phyloP scores from a whole-genome alignment of 441 rosid species.

The Daphne laureola region DNA sequence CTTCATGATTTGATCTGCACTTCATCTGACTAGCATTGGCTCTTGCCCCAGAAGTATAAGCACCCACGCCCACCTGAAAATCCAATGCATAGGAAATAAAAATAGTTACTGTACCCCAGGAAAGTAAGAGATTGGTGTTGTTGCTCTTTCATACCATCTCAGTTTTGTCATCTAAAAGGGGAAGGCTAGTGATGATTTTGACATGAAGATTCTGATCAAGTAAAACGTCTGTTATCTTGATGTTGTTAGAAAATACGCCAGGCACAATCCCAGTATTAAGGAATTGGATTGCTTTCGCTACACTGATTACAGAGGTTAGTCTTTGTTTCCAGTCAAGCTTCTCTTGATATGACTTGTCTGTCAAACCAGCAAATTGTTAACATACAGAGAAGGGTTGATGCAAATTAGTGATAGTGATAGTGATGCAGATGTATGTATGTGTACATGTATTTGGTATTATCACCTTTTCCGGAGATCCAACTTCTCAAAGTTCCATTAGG shows the following conservation, averaged over 20 bases:
- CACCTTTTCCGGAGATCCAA: constrained; percentile 25
- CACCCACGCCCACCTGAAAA: constrained; percentile 29
- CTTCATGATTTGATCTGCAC: constrained; percentile 27
- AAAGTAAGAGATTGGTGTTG: not conserved
- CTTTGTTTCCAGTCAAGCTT: constrained; percentile 41
- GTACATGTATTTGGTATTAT: not conserved
- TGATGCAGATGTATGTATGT: not conserved
- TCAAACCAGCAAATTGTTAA: not conserved
- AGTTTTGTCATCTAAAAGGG: constrained; percentile 27
- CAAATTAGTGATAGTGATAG: not conserved
- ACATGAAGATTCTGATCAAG: constrained; percentile 38
- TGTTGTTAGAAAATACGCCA: constrained; percentile 32
- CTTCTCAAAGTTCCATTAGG: constrained; percentile 39
- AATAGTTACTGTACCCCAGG: not conserved
- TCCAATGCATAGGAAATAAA: not conserved
- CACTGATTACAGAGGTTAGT: constrained; percentile 37
- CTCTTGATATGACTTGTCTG: constrained; percentile 20
- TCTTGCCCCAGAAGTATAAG: constrained; percentile 20
- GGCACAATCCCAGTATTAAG: constrained; percentile 59
- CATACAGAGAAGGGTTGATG: not conserved
- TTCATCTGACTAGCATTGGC: constrained; percentile 9
- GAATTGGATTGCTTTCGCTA: constrained; percentile 48
- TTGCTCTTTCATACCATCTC: constrained; percentile 17
- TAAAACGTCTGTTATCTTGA: constrained; percentile 50
- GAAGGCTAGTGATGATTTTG: constrained; percentile 41